Evolutionary conservation across 345 rosid species (phyloP), one percentile per base, ranked within the genome.

Genomic region (Citrus inodora): DNA sequence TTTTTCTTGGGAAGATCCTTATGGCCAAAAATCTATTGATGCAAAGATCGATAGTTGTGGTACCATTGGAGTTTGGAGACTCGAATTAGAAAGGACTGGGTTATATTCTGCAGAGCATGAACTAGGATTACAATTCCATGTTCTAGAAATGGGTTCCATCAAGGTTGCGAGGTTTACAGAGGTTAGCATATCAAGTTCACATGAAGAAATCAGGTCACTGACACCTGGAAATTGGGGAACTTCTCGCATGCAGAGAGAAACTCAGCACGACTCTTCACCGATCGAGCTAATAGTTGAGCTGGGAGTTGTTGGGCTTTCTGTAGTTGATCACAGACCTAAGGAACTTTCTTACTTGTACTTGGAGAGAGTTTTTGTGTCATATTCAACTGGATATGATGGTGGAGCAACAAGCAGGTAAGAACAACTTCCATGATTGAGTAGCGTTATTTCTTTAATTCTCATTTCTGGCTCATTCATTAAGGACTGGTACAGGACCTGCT

Each of bases 1-100:
- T 81, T 94, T 92, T 86, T 84, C 90, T 81, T 96, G 98, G 99
- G 98, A 96, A 87, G 92, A 94, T 85, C 98, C 99, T 19, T 94
- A 94, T 77, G 98, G 99, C 56, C 95, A 91, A 77, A 96, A 88
- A 78, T 80, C 85, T 78, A 78, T 94, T 72, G 98, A 96, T 83
- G 87, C 89, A 56, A 91, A 81, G 86, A 85, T 92, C 76, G 87
- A 89, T 79, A 82, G 66, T 82, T 84, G 80, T 51, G 61, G 68
- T 73, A 75, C 75, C 82, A 78, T 70, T 76, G 83, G 79, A 60
- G 77, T 88, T 76, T 88, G 87, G 85, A 89, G 82, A 76, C 64
- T 91, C 60, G 95, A 96, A 84, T 76, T 94, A 87, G 97, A 88
- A 83, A 89, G 81, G 65, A 80, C 83, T 67, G 92, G 87, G 61